Evolutionary conservation across 345 rosid species (phyloP), one percentile per base, ranked within the genome.

Genomic region (Eucalyptus leucophloia): DNA sequence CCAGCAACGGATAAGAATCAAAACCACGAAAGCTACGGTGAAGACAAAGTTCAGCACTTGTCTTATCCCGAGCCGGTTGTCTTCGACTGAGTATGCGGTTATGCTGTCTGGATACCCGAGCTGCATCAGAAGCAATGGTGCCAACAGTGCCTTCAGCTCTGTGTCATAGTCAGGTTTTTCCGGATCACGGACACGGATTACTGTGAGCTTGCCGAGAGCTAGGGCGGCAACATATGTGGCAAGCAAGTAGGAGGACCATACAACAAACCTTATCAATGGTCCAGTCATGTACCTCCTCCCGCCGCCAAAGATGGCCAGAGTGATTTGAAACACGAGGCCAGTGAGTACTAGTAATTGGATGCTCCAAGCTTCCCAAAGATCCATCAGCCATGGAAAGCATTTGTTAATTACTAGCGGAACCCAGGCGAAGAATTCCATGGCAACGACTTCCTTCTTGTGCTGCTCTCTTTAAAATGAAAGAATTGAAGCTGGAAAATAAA

Each of bases 171-270:
- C n/a, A 1, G 83, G 83, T n/a, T 89, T 62, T 62, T 69, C 72
- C 5, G 86, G 45, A 72, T 72, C 86, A 44, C 40, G 9, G 49
- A 88, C 53, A 49, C 24, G 60, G 83, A 89, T 50, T 32, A 81
- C 90, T 2, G 90, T 91, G 49, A 91, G 90, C 92, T 91, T 91
- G 56, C 92, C 89, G 24, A 91, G 88, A 12, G 92, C 89, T 32
- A 91, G 53, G 26, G 90, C 65, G 5, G 92, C 86, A 4, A 89
- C 88, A 24, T 91, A 91, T 17, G 86, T 40, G 3, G 90, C 87
- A 53, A 91, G 88, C 90, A 91, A 44, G 65, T 91, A 91, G 54
- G 90, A 89, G 30, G 90, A 86, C 92, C 92, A 91, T 26, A 87
- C 87, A 87, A 89, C 50, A 9, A 87, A 69, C 17, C 87, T 30